Evolutionary conservation across 1,284 basidiomycete species (phyloP).

Genomic region (Moesziomyces aphidis): DNA sequence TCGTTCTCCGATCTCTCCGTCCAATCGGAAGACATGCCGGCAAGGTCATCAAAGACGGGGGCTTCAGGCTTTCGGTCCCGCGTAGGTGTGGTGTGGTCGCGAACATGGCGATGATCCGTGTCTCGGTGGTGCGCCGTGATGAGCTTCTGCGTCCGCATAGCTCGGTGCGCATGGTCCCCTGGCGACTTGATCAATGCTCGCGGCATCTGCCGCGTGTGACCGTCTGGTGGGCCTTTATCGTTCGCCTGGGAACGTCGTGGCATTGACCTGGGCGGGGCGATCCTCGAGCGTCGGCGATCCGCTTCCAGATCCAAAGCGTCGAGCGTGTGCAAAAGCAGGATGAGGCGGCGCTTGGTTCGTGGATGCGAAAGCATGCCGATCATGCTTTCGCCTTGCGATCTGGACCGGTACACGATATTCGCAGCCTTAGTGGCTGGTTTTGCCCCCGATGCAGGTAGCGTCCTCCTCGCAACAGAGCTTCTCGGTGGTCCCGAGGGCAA

Average conservation of each 20-base stretch:
- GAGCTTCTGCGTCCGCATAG: conserved; percentile 14
- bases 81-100: conserved; percentile 7
- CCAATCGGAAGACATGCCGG: conserved; percentile 51
- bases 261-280: neutral
- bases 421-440: neutral
- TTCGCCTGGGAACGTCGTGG: neutral
- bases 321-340: conserved; percentile 23
- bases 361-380: conserved; percentile 29
- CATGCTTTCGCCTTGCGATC: conserved; percentile 8
- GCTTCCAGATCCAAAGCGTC: conserved; percentile 25
- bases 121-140: conserved; percentile 5
- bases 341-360: conserved; percentile 18
- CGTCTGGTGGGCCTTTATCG: neutral
- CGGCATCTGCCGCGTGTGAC: neutral
- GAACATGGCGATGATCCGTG: neutral
- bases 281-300: conserved; percentile 14
- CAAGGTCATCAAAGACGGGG: conserved; percentile 19
- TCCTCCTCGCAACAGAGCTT: neutral
- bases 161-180: neutral
- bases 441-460: neutral
- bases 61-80: conserved; percentile 4
- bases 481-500: no score
- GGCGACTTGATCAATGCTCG: neutral
- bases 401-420: neutral
- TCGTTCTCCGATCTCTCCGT: conserved; percentile 51